Evolutionary conservation across 805 yeast genomes (phyloP).

Genomic region (Metschnikowia amazonensis): DNA sequence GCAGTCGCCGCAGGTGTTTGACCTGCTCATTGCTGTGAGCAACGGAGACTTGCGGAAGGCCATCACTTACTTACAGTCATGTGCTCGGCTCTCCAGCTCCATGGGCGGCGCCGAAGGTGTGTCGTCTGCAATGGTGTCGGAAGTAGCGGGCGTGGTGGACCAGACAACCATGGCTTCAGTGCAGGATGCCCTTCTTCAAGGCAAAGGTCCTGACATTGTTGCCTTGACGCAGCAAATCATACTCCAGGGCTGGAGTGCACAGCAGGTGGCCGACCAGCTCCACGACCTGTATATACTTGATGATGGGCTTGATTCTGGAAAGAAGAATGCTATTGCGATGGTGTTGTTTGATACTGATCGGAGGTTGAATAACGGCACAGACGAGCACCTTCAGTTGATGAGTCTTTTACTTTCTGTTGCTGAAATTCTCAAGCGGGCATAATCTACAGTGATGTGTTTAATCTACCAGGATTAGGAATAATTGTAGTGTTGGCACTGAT

Average conservation of each 20-base stretch:
- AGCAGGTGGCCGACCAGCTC: constrained; percentile 65
- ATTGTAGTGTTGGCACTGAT: too few species aligned
- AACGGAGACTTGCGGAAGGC: constrained; percentile 92
- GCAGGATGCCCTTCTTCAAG: constrained; percentile 28
- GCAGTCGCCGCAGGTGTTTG: constrained; percentile 49
- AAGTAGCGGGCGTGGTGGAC: constrained; percentile 75
- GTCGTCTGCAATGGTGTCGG: constrained; percentile 49
- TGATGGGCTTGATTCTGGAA: constrained; percentile 44
- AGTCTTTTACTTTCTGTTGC: constrained; percentile 43
- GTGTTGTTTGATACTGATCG: constrained; percentile 72
- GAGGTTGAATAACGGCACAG: constrained; percentile 76
- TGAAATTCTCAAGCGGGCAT: neutral
- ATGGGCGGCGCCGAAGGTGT: constrained; percentile 27
- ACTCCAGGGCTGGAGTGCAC: constrained; percentile 77
- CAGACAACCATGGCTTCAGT: constrained; percentile 42
- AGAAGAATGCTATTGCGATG: constrained; percentile 63
- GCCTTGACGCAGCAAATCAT: constrained; percentile 45
- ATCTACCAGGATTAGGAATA: too few species aligned
- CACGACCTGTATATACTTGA: constrained; percentile 63
- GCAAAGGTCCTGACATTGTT: constrained; percentile 30
- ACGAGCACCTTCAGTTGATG: constrained; percentile 79
- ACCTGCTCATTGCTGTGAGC: constrained; percentile 65
- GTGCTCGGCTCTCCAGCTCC: constrained; percentile 16
- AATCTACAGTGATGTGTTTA: too few species aligned
- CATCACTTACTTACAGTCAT: constrained; percentile 73